Evolutionary conservation across 2,329 filamentous ascomycete genomes (phyloP).

Genomic region (Pseudocercospora musae): DNA sequence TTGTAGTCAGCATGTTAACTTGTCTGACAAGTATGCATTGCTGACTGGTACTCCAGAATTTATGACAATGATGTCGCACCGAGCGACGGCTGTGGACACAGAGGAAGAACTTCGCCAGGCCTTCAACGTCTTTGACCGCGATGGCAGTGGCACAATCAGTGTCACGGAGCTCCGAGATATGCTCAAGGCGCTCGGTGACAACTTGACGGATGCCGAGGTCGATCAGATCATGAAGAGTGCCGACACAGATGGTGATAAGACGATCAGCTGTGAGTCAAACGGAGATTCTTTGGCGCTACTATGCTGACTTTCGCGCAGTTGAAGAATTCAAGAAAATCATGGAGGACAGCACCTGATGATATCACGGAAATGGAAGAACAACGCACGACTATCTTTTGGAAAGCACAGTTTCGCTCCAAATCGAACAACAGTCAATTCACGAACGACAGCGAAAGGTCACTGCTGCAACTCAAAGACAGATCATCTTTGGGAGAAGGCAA

Average conservation of each 20-base stretch:
- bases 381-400: background rate
- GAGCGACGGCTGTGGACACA: slow-evolving; percentile 10
- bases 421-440: background rate
- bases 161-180: slow-evolving; percentile 17
- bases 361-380: background rate
- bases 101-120: slow-evolving; percentile 18
- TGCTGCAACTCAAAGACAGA: background rate
- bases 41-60: slow-evolving; percentile 9
- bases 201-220: slow-evolving; percentile 17
- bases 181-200: slow-evolving; percentile 18
- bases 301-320: background rate
- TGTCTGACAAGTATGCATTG: background rate
- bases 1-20: background rate
- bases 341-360: slow-evolving; percentile 7
- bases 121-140: slow-evolving; percentile 20
- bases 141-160: slow-evolving; percentile 16
- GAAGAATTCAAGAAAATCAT: slow-evolving; percentile 22
- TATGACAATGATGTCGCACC: slow-evolving; percentile 18
- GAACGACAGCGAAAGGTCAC: background rate
- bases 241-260: slow-evolving; percentile 18
- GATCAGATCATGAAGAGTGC: slow-evolving; percentile 19
- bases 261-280: slow-evolving; percentile 14
- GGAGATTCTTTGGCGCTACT: background rate
- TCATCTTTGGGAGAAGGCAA: background rate
- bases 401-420: background rate